Evolutionary conservation across 2,329 filamentous ascomycete species (phyloP).

Genomic region (Colletotrichum navitas): DNA sequence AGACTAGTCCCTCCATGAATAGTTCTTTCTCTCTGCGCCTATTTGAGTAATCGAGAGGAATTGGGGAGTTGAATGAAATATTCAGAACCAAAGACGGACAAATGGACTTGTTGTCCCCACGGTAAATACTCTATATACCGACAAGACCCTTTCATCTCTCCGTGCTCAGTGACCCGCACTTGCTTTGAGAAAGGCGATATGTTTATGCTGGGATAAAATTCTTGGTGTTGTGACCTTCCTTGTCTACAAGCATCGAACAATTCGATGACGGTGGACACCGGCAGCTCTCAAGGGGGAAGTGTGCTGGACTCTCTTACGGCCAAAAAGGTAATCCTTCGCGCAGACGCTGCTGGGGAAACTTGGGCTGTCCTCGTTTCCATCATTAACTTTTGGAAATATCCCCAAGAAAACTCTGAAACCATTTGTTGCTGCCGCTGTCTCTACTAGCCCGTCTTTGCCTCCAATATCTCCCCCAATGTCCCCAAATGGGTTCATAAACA

Average conservation of each 20-base stretch:
- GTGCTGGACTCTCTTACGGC: neutral
- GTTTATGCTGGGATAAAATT: neutral
- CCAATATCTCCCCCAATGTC: neutral
- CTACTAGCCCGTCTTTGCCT: neutral
- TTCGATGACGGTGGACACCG: conserved; percentile 7
- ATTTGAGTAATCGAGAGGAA: neutral
- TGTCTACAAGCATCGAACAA: neutral
- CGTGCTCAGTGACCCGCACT: neutral
- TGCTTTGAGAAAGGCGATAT: neutral
- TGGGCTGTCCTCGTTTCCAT: conserved; percentile 1
- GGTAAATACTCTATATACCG: neutral
- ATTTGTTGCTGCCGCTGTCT: neutral
- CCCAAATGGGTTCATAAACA: neutral
- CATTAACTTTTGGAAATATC: conserved; percentile 14
- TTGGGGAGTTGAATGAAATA: neutral
- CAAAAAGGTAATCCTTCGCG: conserved; percentile 7
- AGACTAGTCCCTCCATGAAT: neutral
- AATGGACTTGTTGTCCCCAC: neutral
- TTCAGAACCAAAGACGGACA: neutral
- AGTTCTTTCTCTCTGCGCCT: neutral
- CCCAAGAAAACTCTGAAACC: neutral
- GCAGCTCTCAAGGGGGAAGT: neutral
- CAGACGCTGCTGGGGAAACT: conserved; percentile 8
- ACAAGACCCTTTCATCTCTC: conserved; percentile 4
- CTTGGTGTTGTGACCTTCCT: conserved; percentile 5